Conservation (phyloP, 176 grass and related monocot genomes). For the Oryza australiensis region DNA sequence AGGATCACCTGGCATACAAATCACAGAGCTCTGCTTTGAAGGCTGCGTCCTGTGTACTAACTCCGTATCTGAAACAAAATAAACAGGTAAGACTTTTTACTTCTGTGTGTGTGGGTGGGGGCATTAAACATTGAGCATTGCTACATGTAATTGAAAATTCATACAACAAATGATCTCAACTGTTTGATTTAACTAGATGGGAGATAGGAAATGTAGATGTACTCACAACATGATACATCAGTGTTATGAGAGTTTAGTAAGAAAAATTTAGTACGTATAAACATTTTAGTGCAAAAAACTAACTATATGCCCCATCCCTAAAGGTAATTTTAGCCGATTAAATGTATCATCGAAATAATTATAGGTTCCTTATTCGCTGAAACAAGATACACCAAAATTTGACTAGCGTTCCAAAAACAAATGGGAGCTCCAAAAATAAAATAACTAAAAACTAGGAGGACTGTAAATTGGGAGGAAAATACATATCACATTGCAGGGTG, state of each 20-base stretch:
- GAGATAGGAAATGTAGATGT: no score
- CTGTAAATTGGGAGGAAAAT: neutral
- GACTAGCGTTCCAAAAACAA: neutral
- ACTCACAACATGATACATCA: no score
- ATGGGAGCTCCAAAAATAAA: neutral
- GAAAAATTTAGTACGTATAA: neutral
- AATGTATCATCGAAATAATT: neutral
- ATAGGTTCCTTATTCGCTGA: neutral
- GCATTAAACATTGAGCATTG: neutral
- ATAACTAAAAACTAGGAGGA: neutral
- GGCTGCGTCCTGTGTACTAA: conserved; percentile 78
- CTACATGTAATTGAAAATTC: no score
- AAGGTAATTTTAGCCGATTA: neutral
- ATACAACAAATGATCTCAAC: no score
- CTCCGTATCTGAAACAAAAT: conserved; percentile 67
- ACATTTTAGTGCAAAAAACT: neutral
- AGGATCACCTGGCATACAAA: conserved; percentile 72
- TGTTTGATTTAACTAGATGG: no score
- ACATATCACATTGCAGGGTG: neutral
- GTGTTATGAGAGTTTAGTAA: no score
- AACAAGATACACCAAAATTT: neutral
- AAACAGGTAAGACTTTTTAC: conserved; percentile 27
- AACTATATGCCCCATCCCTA: neutral
- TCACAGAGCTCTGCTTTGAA: conserved; percentile 91
- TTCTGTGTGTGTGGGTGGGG: neutral